A percentile compares a stretch with the other conserved stretches of the same genome.
Evolutionary conservation across 495 filamentous ascomycete genomes (phyloP).

Genomic region (Parathielavia appendiculata): DNA sequence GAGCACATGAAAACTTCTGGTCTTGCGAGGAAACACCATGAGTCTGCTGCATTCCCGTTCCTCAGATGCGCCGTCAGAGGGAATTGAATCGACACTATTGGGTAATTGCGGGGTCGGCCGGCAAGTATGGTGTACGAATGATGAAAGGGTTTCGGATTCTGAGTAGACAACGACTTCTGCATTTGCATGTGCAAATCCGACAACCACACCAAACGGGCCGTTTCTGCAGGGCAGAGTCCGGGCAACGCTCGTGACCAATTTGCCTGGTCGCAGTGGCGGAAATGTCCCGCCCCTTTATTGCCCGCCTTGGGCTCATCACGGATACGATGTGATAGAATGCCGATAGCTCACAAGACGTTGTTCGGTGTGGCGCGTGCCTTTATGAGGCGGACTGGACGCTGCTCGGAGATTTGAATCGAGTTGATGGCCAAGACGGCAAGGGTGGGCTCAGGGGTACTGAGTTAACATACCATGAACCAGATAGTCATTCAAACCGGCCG

Average conservation of each 20-base stretch:
- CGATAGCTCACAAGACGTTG: background rate
- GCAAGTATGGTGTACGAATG: background rate
- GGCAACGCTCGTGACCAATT: background rate
- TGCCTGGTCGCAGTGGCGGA: background rate
- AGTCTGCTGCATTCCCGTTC: background rate
- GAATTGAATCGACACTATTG: slow-evolving; percentile 1
- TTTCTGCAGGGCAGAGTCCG: background rate
- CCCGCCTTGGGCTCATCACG: background rate
- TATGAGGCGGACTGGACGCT: slow-evolving; percentile 10
- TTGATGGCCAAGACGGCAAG: background rate
- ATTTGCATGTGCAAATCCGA: background rate
- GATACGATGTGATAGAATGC: background rate
- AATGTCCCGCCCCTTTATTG: slow-evolving; percentile 3
- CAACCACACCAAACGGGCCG: background rate
- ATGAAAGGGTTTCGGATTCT: background rate
- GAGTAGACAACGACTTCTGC: background rate
- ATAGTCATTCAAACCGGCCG: too few species aligned
- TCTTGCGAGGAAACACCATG: background rate
- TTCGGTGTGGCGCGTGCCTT: slow-evolving; percentile 3
- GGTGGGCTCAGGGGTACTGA: too few species aligned
- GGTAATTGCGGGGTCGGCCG: background rate
- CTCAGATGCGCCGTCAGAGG: background rate
- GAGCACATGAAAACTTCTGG: slow-evolving; percentile 33
- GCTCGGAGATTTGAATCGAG: slow-evolving; percentile 18
- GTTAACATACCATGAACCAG: too few species aligned